Base-by-base conservation (phyloP, 345 rosid genomes). In the Euphorbia tirucalli region DNA sequence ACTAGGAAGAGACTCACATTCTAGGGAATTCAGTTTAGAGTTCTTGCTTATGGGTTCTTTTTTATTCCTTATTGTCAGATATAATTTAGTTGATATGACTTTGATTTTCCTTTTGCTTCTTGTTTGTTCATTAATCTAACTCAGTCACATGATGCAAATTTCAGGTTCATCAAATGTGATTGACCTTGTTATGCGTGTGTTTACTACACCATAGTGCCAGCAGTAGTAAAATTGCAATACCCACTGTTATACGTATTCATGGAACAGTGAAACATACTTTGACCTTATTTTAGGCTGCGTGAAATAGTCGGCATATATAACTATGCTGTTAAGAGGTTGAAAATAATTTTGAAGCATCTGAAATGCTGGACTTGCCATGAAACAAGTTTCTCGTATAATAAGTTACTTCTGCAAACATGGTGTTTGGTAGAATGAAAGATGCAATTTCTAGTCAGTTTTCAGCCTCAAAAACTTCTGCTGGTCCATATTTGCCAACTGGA, bases 361-460 rank as follows among this genome's bases (percentile, higher is more conserved):
- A 19, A 48, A 19, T 22, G 30, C 60, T 56, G 22, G 30, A 56
- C 25, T 22, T 56, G 60, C 30, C 15, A 56, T 56, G 60, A 2
- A 22, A 56, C 5, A 22, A 56, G 22, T 56, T 24, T 11, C 28
- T 56, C 30, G 15, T 22, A 0, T 43, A 24, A 46, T 25, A n/a
- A 27, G 50, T 65, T 44, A 8, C 50, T 57, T 74, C 8, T 32
- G 24, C 31, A 43, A n/a, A 69, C 55, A 90, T 95, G 96, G 87
- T 87, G 72, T 80, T 95, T 63, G 83, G 83, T 80, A 90, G 78
- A 78, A 80, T 95, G 71, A 81, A 75, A 61, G 84, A 79, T 59
- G 52, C 82, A 31, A 72, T 92, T 61, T 78, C 81, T 22, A 81
- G 74, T 74, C 75, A 76, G 48, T 48, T 80, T 58, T 62, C 78